Base-by-base conservation (phyloP, 2,329 filamentous ascomycete genomes). In the Acrocalymma vagum region DNA sequence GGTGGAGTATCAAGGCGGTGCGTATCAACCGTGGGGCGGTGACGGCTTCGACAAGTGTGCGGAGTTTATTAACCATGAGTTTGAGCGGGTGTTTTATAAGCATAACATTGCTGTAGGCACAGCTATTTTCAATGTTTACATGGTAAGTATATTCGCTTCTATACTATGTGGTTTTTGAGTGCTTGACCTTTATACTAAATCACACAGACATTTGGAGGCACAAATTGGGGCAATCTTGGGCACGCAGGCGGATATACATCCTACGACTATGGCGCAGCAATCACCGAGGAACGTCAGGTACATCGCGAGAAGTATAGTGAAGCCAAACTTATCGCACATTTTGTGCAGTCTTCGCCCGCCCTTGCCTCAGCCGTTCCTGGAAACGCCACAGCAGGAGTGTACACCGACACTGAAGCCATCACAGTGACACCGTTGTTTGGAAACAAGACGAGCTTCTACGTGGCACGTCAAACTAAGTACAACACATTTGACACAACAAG, bases 201-300 rank as follows among this genome's bases (percentile, higher is more conserved):
- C 7, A 11, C 1, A 5, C 11, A 58, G 54, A 83, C 84, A 0
- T 87, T 80, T 49, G 88, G 88, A n/a, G 88, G 88, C 9, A 90
- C 88, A 0, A 93, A 92, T 60, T 92, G 87, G 88, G 88, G 88
- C 0, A 90, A 90, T 48, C 67, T 90, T 4, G 86, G 87, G 0
- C 81, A 88, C 52, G 77, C 83, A 10, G 83, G 81, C 32, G 70
- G 53, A 9, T 73, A 75, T 43, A 75, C 72, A 1, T 78, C 74
- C 3, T 83, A 84, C 51, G 80, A 84, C 50, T 83, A 83, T 51
- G 79, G 78, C 6, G 75, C 81, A 10, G 73, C 76, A 7, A 88
- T 92, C 35, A 78, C 78, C 1, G 88, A 92, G 59, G 82, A 87
- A 20, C 78, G 88, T 17, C 78, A 78, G 2, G 72, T 92, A 3